Percentiles rank a stretch among this genome's conserved stretches.
Conservation (phyloP, 129 eudicot genomes). For the Cynara cardunculus region DNA sequence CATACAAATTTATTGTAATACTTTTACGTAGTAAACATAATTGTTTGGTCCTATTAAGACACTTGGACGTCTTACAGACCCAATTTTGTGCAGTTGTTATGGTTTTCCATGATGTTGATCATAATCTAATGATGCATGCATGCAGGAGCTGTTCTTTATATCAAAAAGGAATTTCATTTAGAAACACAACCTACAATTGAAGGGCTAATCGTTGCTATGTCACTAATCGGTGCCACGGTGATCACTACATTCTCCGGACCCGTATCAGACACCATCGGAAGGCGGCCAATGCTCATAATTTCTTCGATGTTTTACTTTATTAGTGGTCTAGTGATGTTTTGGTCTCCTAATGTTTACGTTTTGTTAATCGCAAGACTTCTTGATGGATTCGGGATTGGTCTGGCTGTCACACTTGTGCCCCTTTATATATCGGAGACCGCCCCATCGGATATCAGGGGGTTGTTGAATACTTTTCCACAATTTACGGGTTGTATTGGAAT, state of each 20-base stretch:
- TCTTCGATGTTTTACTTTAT: conserved; percentile 75
- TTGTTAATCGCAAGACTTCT: conserved; percentile 80
- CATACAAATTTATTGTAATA: not conserved
- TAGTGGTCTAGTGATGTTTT: conserved; percentile 79
- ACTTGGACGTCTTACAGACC: too few species aligned
- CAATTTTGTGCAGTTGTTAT: too few species aligned
- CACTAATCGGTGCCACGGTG: conserved; percentile 88
- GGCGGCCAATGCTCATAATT: conserved; percentile 86
- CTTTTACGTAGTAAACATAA: not conserved
- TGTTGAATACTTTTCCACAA: conserved; percentile 87
- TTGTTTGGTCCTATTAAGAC: not conserved
- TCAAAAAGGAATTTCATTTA: conserved; percentile 62
- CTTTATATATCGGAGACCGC: conserved; percentile 97
- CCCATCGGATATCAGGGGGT: conserved; percentile 91
- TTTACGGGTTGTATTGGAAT: conserved; percentile 86
- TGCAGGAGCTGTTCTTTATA: conserved; percentile 68
- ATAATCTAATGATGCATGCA: not conserved
- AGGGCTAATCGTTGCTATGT: conserved; percentile 78
- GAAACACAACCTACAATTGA: conserved; percentile 64
- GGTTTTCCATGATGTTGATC: not conserved
- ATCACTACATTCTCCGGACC: conserved; percentile 92
- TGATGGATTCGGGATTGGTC: conserved; percentile 94
- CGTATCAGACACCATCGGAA: conserved; percentile 71
- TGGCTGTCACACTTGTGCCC: conserved; percentile 93
- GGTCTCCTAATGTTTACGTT: conserved; percentile 92